These are phyloP conservation scores for Puccinia polysora DNA, from an alignment of 1,284 basidiomycete genomes.

Conservation along the genomic window DNA sequence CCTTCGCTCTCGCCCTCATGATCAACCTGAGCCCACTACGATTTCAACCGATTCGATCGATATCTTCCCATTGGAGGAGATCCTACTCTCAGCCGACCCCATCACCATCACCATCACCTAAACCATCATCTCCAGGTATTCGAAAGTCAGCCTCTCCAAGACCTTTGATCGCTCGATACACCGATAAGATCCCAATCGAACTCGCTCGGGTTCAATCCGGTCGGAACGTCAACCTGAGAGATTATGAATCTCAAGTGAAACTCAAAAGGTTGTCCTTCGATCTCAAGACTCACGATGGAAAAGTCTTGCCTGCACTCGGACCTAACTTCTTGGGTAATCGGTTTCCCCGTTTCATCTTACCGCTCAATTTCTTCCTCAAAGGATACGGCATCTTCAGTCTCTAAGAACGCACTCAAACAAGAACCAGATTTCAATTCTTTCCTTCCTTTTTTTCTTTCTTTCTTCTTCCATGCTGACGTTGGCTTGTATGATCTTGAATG, in stretches of 20 bases:
- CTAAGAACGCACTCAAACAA: too few species aligned
- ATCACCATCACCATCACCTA: too few species aligned
- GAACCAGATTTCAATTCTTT: neutral
- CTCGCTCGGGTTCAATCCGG: slow-evolving; percentile 41
- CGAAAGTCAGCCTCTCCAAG: slow-evolving; percentile 6
- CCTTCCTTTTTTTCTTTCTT: neutral
- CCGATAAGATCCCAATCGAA: slow-evolving; percentile 27
- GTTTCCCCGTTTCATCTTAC: neutral
- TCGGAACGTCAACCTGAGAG: slow-evolving; percentile 26
- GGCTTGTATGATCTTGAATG: too few species aligned
- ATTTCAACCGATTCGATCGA: too few species aligned
- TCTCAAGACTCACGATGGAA: slow-evolving; percentile 33
- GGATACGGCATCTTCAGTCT: too few species aligned
- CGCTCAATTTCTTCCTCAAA: too few species aligned
- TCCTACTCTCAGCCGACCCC: too few species aligned
- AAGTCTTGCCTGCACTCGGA: slow-evolving; percentile 30
- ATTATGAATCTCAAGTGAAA: slow-evolving; percentile 41
- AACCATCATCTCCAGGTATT: too few species aligned
- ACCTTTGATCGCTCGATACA: slow-evolving; percentile 20
- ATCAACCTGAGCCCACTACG: too few species aligned
- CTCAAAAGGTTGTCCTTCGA: slow-evolving; percentile 36
- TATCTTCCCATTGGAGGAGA: too few species aligned
- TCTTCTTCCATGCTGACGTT: neutral
- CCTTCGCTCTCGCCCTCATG: too few species aligned
- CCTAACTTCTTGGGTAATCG: slow-evolving; percentile 35